Evolutionary conservation across 1,284 basidiomycete species (phyloP).

Genomic region (Trichosporon sp.): DNA sequence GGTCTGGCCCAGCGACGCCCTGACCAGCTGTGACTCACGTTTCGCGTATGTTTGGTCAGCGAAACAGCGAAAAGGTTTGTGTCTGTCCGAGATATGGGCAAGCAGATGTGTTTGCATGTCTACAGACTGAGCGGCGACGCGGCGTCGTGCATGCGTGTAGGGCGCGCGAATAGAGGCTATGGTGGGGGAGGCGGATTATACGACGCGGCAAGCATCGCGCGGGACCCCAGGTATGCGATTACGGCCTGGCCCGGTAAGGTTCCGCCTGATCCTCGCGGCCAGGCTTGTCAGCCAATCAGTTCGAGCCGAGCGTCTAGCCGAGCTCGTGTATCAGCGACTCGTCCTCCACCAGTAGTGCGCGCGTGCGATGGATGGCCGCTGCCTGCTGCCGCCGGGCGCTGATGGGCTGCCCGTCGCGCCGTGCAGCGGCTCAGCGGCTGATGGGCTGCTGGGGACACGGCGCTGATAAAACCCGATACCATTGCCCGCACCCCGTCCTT

Average conservation of each 20-base stretch:
- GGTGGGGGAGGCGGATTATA: neutral
- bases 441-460: neutral
- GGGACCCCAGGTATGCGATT: neutral
- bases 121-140: neutral
- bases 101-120: neutral
- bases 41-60: neutral
- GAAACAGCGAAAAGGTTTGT: neutral
- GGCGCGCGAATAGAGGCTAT: neutral
- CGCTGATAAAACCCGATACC: neutral
- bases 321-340: conserved; percentile 5
- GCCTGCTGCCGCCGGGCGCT: neutral
- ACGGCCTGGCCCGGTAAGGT: neutral
- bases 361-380: no score
- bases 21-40: neutral
- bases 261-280: neutral
- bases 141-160: neutral
- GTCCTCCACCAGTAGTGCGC: neutral
- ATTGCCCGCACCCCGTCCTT: neutral
- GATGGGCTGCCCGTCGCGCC: no score
- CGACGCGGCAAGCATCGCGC: neutral
- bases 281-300: neutral
- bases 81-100: neutral
- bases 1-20: neutral
- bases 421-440: neutral
- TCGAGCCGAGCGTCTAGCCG: conserved; percentile 1